Evolutionary conservation across 2,329 filamentous ascomycete genomes (phyloP).

Genomic region (Aspergillus aculeatus): DNA sequence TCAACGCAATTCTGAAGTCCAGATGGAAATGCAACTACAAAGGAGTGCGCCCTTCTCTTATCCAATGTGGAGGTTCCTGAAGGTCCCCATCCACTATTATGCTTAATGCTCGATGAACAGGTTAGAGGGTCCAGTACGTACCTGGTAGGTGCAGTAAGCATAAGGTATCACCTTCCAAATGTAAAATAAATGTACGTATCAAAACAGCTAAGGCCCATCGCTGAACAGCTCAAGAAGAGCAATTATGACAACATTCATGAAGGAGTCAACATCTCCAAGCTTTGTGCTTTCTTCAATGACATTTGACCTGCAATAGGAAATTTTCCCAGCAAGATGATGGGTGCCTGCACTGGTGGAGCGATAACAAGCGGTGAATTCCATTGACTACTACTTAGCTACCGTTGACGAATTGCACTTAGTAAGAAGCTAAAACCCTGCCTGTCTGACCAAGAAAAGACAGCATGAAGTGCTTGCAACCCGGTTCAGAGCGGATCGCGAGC

Average conservation of each 20-base stretch:
- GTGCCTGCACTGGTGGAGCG: slow-evolving; percentile 2
- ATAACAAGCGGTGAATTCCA: slow-evolving; percentile 15
- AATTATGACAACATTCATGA: neutral
- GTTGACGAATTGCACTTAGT: neutral
- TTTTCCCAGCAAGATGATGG: neutral
- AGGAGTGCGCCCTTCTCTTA: neutral
- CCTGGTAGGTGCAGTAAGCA: neutral
- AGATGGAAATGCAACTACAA: neutral
- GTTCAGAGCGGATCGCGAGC: slow-evolving; percentile 1
- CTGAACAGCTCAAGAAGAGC: slow-evolving; percentile 7
- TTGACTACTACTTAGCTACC: neutral
- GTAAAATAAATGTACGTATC: slow-evolving; percentile 4
- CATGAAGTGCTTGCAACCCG: slow-evolving; percentile 8
- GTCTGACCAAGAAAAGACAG: neutral
- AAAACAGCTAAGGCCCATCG: neutral
- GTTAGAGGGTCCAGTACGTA: neutral
- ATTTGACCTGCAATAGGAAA: neutral
- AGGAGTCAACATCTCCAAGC: neutral
- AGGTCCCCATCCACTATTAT: slow-evolving; percentile 5
- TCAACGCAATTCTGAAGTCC: neutral
- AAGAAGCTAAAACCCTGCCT: neutral
- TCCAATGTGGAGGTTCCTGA: slow-evolving; percentile 1
- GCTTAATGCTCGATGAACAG: slow-evolving; percentile 1
- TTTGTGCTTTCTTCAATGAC: neutral
- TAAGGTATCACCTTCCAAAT: neutral